Percentiles rank a stretch among this genome's conserved stretches.
Conservation (phyloP, 1,139 yeast species). For the Pneumocystis wakefieldiae region DNA sequence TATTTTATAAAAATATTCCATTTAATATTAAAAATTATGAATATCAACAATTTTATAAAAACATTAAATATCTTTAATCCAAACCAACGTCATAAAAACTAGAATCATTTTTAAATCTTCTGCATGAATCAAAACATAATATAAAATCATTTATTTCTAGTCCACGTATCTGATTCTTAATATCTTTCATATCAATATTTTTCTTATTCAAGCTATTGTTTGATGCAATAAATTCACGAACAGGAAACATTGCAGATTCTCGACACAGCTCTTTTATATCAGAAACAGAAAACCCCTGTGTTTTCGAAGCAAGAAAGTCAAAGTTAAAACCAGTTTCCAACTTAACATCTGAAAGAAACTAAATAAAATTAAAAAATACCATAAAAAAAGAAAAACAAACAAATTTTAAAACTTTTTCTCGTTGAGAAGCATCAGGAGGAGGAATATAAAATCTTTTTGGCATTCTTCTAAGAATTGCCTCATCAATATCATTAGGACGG, state of each 20-base stretch:
- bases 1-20: background rate
- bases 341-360: conserved; percentile 40
- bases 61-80: background rate
- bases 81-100: background rate
- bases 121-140: background rate
- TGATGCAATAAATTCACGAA: conserved; percentile 54
- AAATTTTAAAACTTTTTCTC: conserved; percentile 52
- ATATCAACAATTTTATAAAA: background rate
- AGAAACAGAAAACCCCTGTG: conserved; percentile 76
- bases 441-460: conserved; percentile 78
- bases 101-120: background rate
- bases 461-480: conserved; percentile 80
- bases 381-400: conserved; percentile 21
- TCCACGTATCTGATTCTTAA: background rate
- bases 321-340: conserved; percentile 49
- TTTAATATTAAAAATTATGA: background rate
- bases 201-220: background rate
- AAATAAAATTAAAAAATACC: background rate
- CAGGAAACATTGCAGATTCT: conserved; percentile 82
- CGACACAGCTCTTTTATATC: conserved; percentile 83
- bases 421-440: conserved; percentile 55
- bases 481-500: conserved; percentile 79
- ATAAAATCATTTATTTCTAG: background rate
- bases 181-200: background rate
- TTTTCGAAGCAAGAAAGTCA: conserved; percentile 42